Conservation (phyloP, 805 yeast genomes). For the Zygoascus ofunaensis region DNA sequence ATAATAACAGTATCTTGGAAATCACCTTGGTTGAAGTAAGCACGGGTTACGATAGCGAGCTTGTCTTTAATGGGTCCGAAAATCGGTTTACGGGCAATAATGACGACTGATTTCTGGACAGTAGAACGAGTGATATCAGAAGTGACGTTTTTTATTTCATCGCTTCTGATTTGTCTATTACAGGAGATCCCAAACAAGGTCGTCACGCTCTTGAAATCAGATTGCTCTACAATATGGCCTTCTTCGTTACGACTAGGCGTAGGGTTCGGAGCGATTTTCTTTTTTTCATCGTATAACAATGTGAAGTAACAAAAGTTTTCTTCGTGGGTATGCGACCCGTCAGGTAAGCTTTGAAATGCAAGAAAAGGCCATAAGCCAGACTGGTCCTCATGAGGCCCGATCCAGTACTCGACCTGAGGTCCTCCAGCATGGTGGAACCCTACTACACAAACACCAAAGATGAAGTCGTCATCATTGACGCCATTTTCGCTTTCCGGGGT, state of each 20-base stretch:
- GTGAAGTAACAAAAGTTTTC: conserved; percentile 92
- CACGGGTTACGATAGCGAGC: conserved; percentile 76
- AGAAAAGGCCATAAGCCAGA: conserved; percentile 66
- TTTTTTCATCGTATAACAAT: conserved; percentile 55
- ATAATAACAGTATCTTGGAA: conserved; percentile 64
- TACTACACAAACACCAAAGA: conserved; percentile 80
- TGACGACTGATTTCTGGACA: conserved; percentile 85
- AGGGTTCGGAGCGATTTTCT: conserved; percentile 36
- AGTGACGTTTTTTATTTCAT: conserved; percentile 46
- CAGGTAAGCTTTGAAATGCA: conserved; percentile 93
- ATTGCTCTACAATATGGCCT: conserved; percentile 32
- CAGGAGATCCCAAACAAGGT: conserved; percentile 95
- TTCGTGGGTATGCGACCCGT: conserved; percentile 88
- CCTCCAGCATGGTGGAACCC: conserved; percentile 91
- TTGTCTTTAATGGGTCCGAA: conserved; percentile 82
- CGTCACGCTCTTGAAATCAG: conserved; percentile 36
- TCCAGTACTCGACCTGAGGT: conserved; percentile 92
- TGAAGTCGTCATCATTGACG: conserved; percentile 25
- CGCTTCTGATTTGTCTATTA: conserved; percentile 67
- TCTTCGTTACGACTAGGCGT: conserved; percentile 32
- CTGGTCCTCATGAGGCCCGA: conserved; percentile 38
- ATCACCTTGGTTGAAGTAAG: conserved; percentile 73
- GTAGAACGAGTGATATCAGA: conserved; percentile 73
- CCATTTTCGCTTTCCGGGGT: background rate
- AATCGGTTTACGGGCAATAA: conserved; percentile 77